Conservation (phyloP, 164 flowering plant species). For the Stephania cephalantha region DNA sequence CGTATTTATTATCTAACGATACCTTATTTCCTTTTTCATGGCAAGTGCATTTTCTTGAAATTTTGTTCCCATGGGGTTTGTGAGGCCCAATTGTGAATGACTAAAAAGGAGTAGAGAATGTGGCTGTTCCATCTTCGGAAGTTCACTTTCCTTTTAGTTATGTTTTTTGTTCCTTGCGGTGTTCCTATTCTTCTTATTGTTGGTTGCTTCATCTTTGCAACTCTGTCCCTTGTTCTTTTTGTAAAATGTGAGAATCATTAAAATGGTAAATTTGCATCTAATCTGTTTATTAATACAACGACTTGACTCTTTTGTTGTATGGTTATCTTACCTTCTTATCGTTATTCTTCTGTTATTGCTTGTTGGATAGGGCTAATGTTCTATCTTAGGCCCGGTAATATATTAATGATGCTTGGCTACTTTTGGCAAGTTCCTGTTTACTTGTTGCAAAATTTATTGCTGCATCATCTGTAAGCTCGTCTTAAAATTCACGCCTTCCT, state of each 20-base stretch:
- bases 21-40: not conserved
- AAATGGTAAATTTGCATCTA: not conserved
- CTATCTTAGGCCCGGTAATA: not conserved
- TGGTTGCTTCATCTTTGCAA: not conserved
- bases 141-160: not conserved
- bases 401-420: not conserved
- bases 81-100: not conserved
- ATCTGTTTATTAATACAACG: not conserved
- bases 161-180: not conserved
- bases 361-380: not conserved
- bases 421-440: not conserved
- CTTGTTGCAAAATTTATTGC: not conserved
- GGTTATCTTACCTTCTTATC: not conserved
- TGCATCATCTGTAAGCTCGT: not conserved
- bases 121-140: not conserved
- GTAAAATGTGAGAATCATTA: not conserved
- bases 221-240: not conserved
- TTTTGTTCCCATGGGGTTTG: not conserved
- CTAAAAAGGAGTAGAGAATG: not conserved
- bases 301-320: not conserved
- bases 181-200: not conserved
- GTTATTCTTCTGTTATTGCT: not conserved
- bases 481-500: not conserved
- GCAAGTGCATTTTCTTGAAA: not conserved
- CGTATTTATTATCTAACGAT: constrained; percentile 18